Evolutionary conservation across 768 basidiomycete genomes (phyloP), one percentile per base, ranked within the genome.

Genomic region (Strobilomyces echinocephalus): DNA sequence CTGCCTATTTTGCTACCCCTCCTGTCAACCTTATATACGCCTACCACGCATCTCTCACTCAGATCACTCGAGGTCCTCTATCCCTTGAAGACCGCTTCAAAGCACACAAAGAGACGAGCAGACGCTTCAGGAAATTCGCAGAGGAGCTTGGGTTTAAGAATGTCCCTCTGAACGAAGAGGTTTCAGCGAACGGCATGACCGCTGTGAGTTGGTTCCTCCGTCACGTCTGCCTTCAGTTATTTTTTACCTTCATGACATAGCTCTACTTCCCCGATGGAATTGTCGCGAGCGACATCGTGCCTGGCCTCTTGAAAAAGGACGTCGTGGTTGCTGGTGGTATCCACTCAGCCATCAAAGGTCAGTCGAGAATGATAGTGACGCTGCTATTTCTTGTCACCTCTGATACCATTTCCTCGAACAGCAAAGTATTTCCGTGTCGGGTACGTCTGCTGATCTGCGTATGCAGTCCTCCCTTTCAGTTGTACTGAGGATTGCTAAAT

Each of bases 1-100:
- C 91, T 0, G 85, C 86, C 18, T 97, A 97, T 76, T 97, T 97
- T 70, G 95, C 95, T 8, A 97, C 94, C 1, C 91, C 93, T 2
- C 94, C 93, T 8, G 90, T 95, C 54, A 95, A 97, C 73, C 82
- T 99, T 60, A 83, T 98, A 64, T 90, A 92, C 69, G 91, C 97
- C 2, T 91, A 90, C 69, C 84, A 87, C 63, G 79, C 83, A n/a
- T 87, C 94, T 9, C 80, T 99, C 48, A 69, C 70, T 24, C 76
- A 80, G 56, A 91, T 99, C 70, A 85, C 82, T 7, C 75, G 76
- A 62, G 73, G 73, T 7, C 61, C 75, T 2, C 78, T 82, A 3
- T 83, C 90, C 1, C 79, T 98, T 35, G 77, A 85, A 53, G 84
- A 92, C 45, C 84, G 95, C 8, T 87, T 98, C 71, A 69, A 74